Base-by-base conservation (phyloP, 169 alveolate genomes). In the Plasmodium malariae region DNA sequence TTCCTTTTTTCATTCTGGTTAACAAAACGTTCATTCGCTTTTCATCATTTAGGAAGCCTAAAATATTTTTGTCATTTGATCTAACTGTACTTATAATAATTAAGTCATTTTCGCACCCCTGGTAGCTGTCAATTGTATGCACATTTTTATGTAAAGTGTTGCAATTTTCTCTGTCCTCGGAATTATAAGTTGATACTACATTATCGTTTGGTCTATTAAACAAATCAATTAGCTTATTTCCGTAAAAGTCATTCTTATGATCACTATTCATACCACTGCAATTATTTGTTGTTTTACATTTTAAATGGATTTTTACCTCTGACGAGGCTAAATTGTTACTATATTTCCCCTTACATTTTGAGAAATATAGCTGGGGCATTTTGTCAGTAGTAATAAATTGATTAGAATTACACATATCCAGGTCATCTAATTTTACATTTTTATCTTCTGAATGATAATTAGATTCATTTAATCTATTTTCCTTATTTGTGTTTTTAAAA, bases 51-150 rank as follows among this genome's bases (percentile, higher is more conserved):
- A 80, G 57, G 40, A 80, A 80, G 0, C 90, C 90, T 24, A 80
- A 19, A 11, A 59, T n/a, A 51, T 80, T 19, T 48, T 80, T 63
- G 17, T 80, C 90, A 19, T 80, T 80, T 43, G 90, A 80, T 48
- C 90, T 49, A 1, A 80, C 90, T 21, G 90, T 80, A 57, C 90
- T 80, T 80, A 80, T 65, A 49, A 80, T 80, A 48, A 80, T 80
- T 24, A 80, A 19, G 26, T 80, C 83, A 12, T 67, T 80, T 80
- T 80, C 90, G 28, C 90, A 80, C 11, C 90, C 90, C 57, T 80
- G 90, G 57, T 80, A 80, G 51, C 90, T 80, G 57, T 80, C 90
- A 65, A 80, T 80, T 17, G 90, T 80, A 28, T 80, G 80, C 21
- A 80, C 90, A 80, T 63, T 80, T 48, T 69, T 65, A 32, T 65